These are phyloP conservation scores for Blepharisma undulans DNA, from an alignment of 169 alveolate genomes.

Conservation along the genomic window DNA sequence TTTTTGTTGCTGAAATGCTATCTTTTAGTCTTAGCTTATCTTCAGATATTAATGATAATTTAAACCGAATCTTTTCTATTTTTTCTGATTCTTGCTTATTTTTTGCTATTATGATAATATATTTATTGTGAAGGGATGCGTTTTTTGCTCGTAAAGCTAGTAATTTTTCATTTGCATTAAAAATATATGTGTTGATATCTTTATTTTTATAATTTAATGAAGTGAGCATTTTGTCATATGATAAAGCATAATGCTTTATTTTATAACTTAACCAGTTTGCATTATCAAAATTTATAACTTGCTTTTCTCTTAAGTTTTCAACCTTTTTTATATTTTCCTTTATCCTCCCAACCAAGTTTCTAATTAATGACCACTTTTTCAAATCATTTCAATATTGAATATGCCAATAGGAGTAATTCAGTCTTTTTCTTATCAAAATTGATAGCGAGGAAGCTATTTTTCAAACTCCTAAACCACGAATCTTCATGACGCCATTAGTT, in stretches of 20 bases:
- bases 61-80: neutral
- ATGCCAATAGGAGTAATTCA: neutral
- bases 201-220: no score
- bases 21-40: neutral
- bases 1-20: neutral
- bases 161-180: neutral
- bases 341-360: neutral
- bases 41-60: neutral
- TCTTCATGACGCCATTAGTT: neutral
- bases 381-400: neutral
- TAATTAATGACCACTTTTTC: neutral
- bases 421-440: neutral
- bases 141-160: neutral
- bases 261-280: neutral
- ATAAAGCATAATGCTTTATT: neutral
- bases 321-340: neutral
- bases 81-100: neutral
- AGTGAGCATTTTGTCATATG: neutral
- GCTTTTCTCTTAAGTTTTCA: neutral
- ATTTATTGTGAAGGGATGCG: neutral
- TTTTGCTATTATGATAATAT: neutral
- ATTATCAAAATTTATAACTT: neutral
- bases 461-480: neutral
- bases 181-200: neutral
- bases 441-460: neutral